phyloP scores from a whole-genome alignment of 208 protist genomes.

The Endotrypanum monterogeii region DNA sequence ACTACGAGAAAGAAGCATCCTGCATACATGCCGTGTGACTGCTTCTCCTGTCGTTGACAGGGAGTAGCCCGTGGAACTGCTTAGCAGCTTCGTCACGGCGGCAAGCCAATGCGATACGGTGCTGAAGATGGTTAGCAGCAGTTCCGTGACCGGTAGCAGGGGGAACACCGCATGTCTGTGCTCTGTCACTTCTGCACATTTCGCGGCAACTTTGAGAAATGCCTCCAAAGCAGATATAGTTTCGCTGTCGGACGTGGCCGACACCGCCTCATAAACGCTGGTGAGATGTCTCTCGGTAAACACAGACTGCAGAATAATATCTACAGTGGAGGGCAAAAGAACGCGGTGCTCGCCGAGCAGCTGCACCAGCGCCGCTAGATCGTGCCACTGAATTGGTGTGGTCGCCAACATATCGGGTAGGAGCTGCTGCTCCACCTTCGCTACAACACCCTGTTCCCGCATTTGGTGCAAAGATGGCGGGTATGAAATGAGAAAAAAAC shows the following conservation, averaged over 20 bases:
- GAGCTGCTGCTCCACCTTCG: slow-evolving; percentile 44
- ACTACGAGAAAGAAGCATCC: slow-evolving; percentile 31
- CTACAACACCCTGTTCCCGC: slow-evolving; percentile 38
- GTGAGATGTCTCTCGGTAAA: slow-evolving; percentile 23
- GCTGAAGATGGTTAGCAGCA: slow-evolving; percentile 21
- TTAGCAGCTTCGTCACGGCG: slow-evolving; percentile 14
- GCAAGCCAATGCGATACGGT: slow-evolving; percentile 12
- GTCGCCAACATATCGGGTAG: slow-evolving; percentile 34
- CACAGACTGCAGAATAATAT: slow-evolving; percentile 22
- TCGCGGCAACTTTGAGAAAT: not conserved
- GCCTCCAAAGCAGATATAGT: not conserved
- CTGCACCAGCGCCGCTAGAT: slow-evolving; percentile 36
- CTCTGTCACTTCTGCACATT: not conserved
- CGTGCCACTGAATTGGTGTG: slow-evolving; percentile 11
- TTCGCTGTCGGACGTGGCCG: slow-evolving; percentile 5
- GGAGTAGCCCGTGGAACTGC: not conserved
- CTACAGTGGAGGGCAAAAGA: slow-evolving; percentile 27
- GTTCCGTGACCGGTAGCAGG: slow-evolving; percentile 12
- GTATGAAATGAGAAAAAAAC: slow-evolving; percentile 53
- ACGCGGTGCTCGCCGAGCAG: slow-evolving; percentile 52
- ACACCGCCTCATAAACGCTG: slow-evolving; percentile 3
- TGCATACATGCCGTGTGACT: slow-evolving; percentile 25
- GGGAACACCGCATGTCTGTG: not conserved
- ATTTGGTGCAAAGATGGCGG: slow-evolving; percentile 52
- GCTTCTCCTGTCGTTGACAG: not conserved